Percentiles rank a stretch among this genome's conserved stretches.
Conservation (phyloP, 179 eudicot species). For the Beta corolliflora region DNA sequence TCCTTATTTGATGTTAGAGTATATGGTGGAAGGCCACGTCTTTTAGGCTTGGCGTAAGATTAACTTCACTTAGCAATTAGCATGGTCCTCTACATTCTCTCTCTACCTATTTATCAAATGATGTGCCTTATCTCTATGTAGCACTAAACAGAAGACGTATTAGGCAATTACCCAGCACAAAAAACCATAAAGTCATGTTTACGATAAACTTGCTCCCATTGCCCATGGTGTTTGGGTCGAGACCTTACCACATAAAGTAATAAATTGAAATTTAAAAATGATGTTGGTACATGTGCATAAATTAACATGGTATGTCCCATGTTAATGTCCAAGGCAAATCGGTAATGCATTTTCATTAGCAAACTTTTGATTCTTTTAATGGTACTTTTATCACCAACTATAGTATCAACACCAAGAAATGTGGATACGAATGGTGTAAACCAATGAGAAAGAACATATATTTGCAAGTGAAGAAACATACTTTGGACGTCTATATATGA, state of each 20-base stretch:
- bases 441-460: neutral
- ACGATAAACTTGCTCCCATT: neutral
- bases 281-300: conserved; percentile 3
- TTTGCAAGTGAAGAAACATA: neutral
- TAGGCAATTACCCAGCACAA: no score
- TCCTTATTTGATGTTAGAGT: no score
- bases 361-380: neutral
- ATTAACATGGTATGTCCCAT: neutral
- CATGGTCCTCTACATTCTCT: no score
- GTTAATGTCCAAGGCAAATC: neutral
- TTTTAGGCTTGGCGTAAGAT: no score
- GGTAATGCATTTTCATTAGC: neutral
- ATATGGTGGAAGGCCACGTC: no score
- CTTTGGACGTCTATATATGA: neutral
- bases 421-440: neutral
- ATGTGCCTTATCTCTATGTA: no score
- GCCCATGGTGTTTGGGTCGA: conserved; percentile 6
- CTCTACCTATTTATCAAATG: no score
- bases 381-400: neutral
- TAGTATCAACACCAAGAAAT: neutral
- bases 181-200: neutral
- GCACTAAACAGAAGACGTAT: no score
- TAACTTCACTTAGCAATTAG: no score
- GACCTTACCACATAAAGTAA: neutral
- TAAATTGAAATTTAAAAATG: neutral